phyloP scores from a whole-genome alignment of 169 alveolate genomes.

The Eimeria praecox region DNA sequence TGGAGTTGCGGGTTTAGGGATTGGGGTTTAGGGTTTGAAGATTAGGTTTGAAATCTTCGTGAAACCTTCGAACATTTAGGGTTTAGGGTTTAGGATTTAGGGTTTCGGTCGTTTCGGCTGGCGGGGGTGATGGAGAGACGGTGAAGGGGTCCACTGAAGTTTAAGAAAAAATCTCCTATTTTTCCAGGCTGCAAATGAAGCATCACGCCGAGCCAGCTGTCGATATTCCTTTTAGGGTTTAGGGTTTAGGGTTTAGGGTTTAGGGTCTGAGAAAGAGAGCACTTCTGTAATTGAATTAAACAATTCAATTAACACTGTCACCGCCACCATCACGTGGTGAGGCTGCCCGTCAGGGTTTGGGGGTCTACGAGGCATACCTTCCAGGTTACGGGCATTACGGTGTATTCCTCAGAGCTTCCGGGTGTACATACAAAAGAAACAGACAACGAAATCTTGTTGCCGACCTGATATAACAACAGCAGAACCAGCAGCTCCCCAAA shows the following conservation, averaged over 20 bases:
- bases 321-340: too few relatives aligned
- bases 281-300: too few relatives aligned
- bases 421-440: constrained; percentile 15
- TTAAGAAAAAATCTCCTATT: neutral
- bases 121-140: neutral
- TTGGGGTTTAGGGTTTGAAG: neutral
- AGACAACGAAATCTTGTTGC: neutral
- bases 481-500: neutral
- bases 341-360: too few relatives aligned
- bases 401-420: neutral
- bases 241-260: neutral
- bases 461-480: neutral
- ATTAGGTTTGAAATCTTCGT: too few relatives aligned
- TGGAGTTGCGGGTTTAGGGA: neutral
- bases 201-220: neutral
- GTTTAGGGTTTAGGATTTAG: neutral
- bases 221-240: neutral
- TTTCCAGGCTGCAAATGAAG: constrained; percentile 24
- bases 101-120: neutral
- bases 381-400: constrained; percentile 33
- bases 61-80: too few relatives aligned
- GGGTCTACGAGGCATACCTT: neutral
- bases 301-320: too few relatives aligned
- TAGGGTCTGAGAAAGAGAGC: too few relatives aligned
- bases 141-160: constrained; percentile 8